Evolutionary conservation across 2,329 filamentous ascomycete genomes (phyloP).

Genomic region (Pyrenophora seminiperda): DNA sequence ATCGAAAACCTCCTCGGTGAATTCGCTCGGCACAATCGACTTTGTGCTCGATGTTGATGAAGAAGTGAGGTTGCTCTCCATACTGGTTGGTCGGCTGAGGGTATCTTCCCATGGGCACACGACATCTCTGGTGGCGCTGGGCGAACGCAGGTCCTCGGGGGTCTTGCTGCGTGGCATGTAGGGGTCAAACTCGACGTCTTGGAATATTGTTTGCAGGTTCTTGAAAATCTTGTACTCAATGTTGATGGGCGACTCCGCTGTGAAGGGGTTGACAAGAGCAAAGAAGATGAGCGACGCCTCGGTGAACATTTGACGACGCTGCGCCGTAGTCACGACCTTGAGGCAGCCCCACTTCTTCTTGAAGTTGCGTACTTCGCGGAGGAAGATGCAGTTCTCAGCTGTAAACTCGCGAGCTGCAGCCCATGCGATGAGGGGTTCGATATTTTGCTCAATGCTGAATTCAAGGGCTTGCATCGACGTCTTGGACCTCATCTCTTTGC

Average conservation of each 20-base stretch:
- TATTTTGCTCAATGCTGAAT: constrained; percentile 42
- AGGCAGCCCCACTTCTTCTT: constrained; percentile 42
- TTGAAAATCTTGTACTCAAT: constrained; percentile 50
- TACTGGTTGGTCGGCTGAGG: constrained; percentile 39
- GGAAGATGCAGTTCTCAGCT: constrained; percentile 47
- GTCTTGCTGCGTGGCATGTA: constrained; percentile 38
- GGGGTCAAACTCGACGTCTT: constrained; percentile 44
- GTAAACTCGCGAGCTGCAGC: constrained; percentile 46
- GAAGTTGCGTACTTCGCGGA: constrained; percentile 48
- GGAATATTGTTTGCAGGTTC: constrained; percentile 38
- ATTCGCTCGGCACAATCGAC: constrained; percentile 43
- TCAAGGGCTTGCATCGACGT: constrained; percentile 47
- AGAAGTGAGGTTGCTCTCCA: constrained; percentile 33
- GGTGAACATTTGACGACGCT: constrained; percentile 45
- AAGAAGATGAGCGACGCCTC: constrained; percentile 48
- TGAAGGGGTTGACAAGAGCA: constrained; percentile 47
- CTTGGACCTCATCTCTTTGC: constrained; percentile 41
- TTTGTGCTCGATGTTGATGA: constrained; percentile 30
- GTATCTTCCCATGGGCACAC: constrained; percentile 48
- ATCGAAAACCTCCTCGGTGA: constrained; percentile 43
- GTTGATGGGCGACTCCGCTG: constrained; percentile 46
- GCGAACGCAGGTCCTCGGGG: constrained; percentile 31
- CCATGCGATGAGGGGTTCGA: constrained; percentile 45
- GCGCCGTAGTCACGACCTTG: constrained; percentile 34
- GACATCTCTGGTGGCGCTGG: constrained; percentile 39